A percentile compares a stretch with the other conserved stretches of the same genome.
phyloP scores from a whole-genome alignment of 2,329 filamentous ascomycete species.

The Pseudocercospora pini-densiflorae region DNA sequence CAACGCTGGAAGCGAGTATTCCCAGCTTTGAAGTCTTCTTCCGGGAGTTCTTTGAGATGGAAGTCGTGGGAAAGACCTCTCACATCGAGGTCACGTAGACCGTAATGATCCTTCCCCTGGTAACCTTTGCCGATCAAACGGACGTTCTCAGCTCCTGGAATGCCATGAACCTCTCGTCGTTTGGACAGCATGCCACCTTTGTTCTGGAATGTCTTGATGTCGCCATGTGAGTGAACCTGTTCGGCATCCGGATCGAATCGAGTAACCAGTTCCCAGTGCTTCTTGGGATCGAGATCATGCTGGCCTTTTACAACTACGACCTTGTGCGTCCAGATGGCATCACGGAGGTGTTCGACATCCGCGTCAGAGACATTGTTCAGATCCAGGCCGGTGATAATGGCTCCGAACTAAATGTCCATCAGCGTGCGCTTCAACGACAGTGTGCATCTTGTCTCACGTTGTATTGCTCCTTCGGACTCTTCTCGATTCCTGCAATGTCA shows the following conservation, averaged over 20 bases:
- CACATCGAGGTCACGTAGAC: constrained; percentile 46
- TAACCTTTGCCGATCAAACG: constrained; percentile 53
- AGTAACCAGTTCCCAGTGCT: constrained; percentile 52
- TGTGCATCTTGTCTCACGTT: constrained; percentile 5
- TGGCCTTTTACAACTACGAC: constrained; percentile 52
- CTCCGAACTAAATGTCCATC: constrained; percentile 18
- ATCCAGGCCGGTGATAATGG: constrained; percentile 42
- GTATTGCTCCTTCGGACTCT: constrained; percentile 16
- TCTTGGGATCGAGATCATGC: constrained; percentile 45
- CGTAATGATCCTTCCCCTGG: constrained; percentile 52
- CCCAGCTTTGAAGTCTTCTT: constrained; percentile 59
- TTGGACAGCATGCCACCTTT: constrained; percentile 47
- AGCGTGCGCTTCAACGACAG: neutral
- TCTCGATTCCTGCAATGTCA: constrained; percentile 12
- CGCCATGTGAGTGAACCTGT: constrained; percentile 50
- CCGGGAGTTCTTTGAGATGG: constrained; percentile 67
- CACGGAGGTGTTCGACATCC: constrained; percentile 44
- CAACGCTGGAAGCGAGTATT: constrained; percentile 70
- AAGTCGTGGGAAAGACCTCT: constrained; percentile 49
- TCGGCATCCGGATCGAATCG: constrained; percentile 50
- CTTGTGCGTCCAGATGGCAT: constrained; percentile 52
- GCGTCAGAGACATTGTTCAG: constrained; percentile 46
- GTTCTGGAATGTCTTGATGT: constrained; percentile 48
- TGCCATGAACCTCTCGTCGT: constrained; percentile 37
- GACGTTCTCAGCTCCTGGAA: constrained; percentile 52